Evolutionary conservation across 1,284 basidiomycete genomes (phyloP).

Genomic region (Irpex sp.): DNA sequence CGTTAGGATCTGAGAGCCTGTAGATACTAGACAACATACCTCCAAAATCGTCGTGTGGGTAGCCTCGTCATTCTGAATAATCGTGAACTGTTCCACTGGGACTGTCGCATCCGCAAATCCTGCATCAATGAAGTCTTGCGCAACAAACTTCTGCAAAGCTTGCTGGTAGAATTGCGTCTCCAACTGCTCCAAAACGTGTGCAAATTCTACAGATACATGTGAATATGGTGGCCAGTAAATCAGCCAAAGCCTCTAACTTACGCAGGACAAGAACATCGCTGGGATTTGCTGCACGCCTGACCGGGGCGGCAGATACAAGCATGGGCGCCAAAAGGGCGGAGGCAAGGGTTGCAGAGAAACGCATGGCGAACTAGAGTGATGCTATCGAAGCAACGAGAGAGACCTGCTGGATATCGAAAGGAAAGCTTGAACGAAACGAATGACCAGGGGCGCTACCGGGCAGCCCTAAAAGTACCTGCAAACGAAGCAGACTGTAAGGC

Average conservation of each 20-base stretch:
- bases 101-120: constrained; percentile 61
- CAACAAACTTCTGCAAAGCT: constrained; percentile 64
- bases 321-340: constrained; percentile 46
- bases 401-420: constrained; percentile 41
- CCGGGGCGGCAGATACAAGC: constrained; percentile 49
- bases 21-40: constrained; percentile 26
- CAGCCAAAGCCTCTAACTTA: constrained; percentile 32
- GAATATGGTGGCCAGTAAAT: background rate
- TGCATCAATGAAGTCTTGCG: constrained; percentile 61
- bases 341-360: constrained; percentile 35
- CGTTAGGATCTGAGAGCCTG: background rate
- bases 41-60: constrained; percentile 54
- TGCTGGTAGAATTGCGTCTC: constrained; percentile 69
- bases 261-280: constrained; percentile 58
- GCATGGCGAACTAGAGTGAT: constrained; percentile 39
- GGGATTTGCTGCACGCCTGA: constrained; percentile 35
- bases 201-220: constrained; percentile 52
- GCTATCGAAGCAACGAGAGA: constrained; percentile 39
- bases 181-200: constrained; percentile 69
- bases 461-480: constrained; percentile 47
- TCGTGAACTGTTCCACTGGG: constrained; percentile 58
- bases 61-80: constrained; percentile 61
- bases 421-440: constrained; percentile 38
- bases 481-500: background rate
- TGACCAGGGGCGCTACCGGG: constrained; percentile 65